phyloP scores from a whole-genome alignment of 2,329 filamentous ascomycete species.

The Nemania diffusa region DNA sequence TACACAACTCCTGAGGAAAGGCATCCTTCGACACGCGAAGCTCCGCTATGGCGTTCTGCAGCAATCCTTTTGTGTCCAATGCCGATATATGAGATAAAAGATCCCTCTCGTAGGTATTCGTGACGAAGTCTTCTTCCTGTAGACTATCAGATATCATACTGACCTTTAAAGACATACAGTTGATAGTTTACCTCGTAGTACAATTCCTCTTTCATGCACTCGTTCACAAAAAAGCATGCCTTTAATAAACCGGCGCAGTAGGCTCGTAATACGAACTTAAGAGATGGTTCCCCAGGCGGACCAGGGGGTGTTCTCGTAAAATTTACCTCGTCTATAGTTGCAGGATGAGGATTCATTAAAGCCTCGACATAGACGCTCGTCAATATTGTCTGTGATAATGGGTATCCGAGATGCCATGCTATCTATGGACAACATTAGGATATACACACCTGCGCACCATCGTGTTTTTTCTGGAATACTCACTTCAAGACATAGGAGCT shows the following conservation, averaged over 20 bases:
- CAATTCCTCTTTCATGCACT: constrained; percentile 81
- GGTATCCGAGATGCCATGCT: constrained; percentile 97
- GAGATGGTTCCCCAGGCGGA: constrained; percentile 52
- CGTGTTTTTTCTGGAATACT: constrained; percentile 35
- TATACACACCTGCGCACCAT: neutral
- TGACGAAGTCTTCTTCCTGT: constrained; percentile 95
- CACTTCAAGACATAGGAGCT: constrained; percentile 89
- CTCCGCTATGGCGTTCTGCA: constrained; percentile 56
- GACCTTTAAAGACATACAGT: neutral
- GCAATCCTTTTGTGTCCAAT: constrained; percentile 63
- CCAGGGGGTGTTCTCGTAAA: constrained; percentile 60
- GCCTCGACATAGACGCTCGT: constrained; percentile 91
- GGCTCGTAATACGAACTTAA: constrained; percentile 76
- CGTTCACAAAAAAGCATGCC: constrained; percentile 80
- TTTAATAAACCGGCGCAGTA: constrained; percentile 90
- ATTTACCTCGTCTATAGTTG: constrained; percentile 70
- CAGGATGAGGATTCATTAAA: constrained; percentile 77
- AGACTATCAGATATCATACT: constrained; percentile 30
- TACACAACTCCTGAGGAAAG: constrained; percentile 52
- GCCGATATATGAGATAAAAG: constrained; percentile 74
- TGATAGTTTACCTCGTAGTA: constrained; percentile 79
- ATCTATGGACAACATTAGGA: constrained; percentile 64
- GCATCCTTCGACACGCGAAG: constrained; percentile 48
- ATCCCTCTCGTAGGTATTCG: constrained; percentile 85
- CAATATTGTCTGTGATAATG: constrained; percentile 92